Conservation (phyloP, 129 eudicot genomes). For the Flaveria trinervia region DNA sequence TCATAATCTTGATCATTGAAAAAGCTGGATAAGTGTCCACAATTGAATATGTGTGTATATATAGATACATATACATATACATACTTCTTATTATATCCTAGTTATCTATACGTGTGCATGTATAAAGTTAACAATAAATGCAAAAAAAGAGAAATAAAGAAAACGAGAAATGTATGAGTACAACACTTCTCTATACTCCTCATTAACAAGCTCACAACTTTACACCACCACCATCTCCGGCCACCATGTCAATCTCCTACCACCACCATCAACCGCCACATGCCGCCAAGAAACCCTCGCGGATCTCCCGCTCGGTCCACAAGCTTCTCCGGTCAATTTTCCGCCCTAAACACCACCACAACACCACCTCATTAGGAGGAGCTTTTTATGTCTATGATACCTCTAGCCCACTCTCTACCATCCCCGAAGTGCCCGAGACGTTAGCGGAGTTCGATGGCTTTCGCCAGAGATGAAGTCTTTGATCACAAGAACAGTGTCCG, state of each 20-base stretch:
- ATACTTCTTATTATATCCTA: too few relatives aligned
- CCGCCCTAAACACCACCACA: conserved; percentile 39
- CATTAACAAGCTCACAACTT: conserved; percentile 63
- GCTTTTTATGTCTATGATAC: conserved; percentile 49
- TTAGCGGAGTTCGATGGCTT: conserved; percentile 40
- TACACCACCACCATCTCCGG: conserved; percentile 63
- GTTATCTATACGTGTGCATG: too few relatives aligned
- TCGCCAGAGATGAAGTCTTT: conserved; percentile 68
- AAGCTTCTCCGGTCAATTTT: conserved; percentile 61
- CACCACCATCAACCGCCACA: conserved; percentile 43
- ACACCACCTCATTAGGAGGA: conserved; percentile 24
- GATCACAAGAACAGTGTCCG: conserved; percentile 61
- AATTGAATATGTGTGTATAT: too few relatives aligned
- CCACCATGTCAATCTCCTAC: conserved; percentile 63
- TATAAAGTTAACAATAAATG: conserved; percentile 30
- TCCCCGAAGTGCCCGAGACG: conserved; percentile 73
- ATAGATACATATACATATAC: not conserved
- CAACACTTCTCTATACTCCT: conserved; percentile 75
- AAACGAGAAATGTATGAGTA: conserved; percentile 57
- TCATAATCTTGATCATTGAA: too few relatives aligned
- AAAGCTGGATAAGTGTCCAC: too few relatives aligned
- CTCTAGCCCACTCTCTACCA: conserved; percentile 53
- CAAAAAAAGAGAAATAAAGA: not conserved
- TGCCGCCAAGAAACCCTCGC: conserved; percentile 39
- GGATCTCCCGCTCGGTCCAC: conserved; percentile 62